A percentile compares a stretch with the other conserved stretches of the same genome.
phyloP scores from a whole-genome alignment of 1,284 basidiomycete species.

The Boletus nobilissimus region DNA sequence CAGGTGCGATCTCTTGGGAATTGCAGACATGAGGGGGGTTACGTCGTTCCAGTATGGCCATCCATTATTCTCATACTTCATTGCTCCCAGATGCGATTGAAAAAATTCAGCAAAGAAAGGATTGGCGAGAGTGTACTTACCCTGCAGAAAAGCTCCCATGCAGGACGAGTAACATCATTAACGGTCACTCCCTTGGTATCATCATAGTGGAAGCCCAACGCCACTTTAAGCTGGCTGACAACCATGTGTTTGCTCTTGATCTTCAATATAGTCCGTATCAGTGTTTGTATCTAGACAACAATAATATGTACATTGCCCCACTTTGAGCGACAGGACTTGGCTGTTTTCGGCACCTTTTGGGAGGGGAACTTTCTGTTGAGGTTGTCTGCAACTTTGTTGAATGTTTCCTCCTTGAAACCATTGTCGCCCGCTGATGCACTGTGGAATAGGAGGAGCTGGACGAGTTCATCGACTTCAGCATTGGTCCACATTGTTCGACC shows the following conservation, averaged over 20 bases:
- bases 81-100: not conserved
- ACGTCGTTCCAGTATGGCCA: not conserved
- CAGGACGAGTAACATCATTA: not conserved
- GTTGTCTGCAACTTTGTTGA: no score
- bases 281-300: no score
- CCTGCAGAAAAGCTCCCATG: not conserved
- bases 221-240: no score
- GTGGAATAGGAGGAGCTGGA: no score
- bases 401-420: no score
- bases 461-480: no score
- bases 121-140: not conserved
- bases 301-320: no score
- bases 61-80: not conserved
- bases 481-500: no score
- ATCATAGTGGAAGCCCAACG: not conserved
- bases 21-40: not conserved
- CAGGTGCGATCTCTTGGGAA: not conserved
- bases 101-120: not conserved
- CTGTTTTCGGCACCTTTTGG: no score
- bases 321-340: no score
- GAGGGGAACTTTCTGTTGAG: no score
- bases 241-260: not conserved
- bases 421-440: no score
- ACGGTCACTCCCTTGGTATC: not conserved
- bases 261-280: not conserved